phyloP scores from a whole-genome alignment of 73 alveolate species.

The Paramecium biaurelia region DNA sequence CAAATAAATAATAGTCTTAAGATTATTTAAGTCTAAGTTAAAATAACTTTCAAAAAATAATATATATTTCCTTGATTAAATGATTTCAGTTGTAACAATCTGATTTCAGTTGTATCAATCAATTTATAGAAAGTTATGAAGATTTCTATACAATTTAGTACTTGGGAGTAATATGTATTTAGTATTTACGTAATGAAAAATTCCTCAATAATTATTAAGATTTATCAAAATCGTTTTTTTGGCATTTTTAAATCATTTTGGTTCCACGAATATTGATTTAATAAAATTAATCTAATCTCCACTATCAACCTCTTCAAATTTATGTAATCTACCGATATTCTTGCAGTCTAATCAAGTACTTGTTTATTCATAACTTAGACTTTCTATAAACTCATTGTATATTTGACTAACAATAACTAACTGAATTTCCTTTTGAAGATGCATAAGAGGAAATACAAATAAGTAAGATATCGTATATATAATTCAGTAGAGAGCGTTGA shows the following conservation, averaged over 20 bases:
- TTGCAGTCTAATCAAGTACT: background rate
- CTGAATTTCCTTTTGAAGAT: background rate
- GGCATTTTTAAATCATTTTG: background rate
- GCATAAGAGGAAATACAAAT: background rate
- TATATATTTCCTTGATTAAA: too few species aligned
- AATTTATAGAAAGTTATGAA: background rate
- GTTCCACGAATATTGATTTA: background rate
- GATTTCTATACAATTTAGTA: background rate
- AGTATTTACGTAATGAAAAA: background rate
- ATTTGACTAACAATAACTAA: background rate
- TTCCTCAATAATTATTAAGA: background rate
- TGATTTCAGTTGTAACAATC: background rate
- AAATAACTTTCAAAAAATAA: too few species aligned
- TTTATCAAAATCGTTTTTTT: background rate
- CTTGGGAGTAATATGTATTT: background rate
- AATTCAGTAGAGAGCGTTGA: background rate
- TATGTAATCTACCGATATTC: background rate
- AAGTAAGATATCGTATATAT: background rate
- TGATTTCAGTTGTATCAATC: background rate
- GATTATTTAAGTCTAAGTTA: too few species aligned
- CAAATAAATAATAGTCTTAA: too few species aligned
- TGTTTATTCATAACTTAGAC: background rate
- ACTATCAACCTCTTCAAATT: background rate
- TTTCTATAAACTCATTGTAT: background rate
- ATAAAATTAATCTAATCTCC: background rate